Base-by-base conservation (phyloP, 2,329 filamentous ascomycete genomes). In the Aquanectria penicillioides region DNA sequence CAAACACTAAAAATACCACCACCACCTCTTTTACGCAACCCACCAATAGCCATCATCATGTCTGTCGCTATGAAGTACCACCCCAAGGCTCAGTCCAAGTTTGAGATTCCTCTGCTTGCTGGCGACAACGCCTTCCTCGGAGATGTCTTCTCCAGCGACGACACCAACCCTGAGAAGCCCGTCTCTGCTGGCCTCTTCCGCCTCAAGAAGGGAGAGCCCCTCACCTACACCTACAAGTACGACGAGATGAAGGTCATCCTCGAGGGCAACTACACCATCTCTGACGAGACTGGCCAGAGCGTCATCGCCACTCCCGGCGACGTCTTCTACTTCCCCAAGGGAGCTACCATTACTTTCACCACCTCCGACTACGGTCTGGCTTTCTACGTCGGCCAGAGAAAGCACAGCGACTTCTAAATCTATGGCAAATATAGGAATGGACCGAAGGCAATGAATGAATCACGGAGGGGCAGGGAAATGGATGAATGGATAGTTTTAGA, bases 191-290 rank as follows among this genome's bases (percentile, higher is more conserved):
- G 89, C 18, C 84, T 91, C 71, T 91, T 89, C 78, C 82, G 88
- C 11, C 79, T 91, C 10, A 86, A 89, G 68, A 88, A 89, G 65
- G 88, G 88, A 66, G 86, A 86, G 4, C 85, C 87, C 2, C 81
- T 91, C 15, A 85, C 87, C 8, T 91, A 91, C 77, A 85, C 82
- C 26, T 91, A 91, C 75, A 86, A 80, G 34, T 91, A 90, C 74
- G 84, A 91, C 69, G 89, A 91, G 78, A 89, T 89, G 85, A 91
- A 91, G 79, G 89, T 91, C 70, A 88, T 91, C 63, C 75, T 91
- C 9, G 88, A 90, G 67, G 89, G 88, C 12, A 81, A 84, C 64
- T 89, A 87, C 69, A 83, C 86, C 61, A 89, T 91, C 67, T 79
- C 78, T 25, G 88, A 90, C 64, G 83, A 84, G 71, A 85, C 85